Evolutionary conservation across 768 basidiomycete species (phyloP).

Genomic region (Suillus sp.): DNA sequence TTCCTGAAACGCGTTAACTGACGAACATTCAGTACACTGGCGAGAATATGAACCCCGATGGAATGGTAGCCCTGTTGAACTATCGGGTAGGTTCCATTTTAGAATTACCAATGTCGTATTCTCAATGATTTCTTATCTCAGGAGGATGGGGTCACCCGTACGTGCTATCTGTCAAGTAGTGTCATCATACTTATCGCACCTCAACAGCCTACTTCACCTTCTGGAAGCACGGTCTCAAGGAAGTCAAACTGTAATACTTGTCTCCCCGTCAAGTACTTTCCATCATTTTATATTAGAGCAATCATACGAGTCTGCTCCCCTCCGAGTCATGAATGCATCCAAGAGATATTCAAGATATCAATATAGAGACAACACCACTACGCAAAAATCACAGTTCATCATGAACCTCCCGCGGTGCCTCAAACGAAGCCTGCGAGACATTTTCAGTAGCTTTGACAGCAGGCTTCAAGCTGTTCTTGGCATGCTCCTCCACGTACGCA

Average conservation of each 20-base stretch:
- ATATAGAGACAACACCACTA: conserved; percentile 2
- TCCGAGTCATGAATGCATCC: background rate
- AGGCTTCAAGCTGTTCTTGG: conserved; percentile 69
- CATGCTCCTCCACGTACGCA: conserved; percentile 79
- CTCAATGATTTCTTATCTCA: conserved; percentile 30
- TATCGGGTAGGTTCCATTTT: conserved; percentile 65
- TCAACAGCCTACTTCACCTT: conserved; percentile 82
- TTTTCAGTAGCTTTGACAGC: conserved; percentile 26
- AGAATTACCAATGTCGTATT: background rate
- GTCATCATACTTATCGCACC: conserved; percentile 13
- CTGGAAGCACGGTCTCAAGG: conserved; percentile 95
- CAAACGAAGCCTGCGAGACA: conserved; percentile 28
- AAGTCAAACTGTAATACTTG: conserved; percentile 61
- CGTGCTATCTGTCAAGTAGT: conserved; percentile 31
- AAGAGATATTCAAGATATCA: background rate
- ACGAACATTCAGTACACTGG: conserved; percentile 58
- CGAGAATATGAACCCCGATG: conserved; percentile 80
- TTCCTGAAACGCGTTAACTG: background rate
- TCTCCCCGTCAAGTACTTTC: conserved; percentile 6
- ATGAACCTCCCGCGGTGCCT: conserved; percentile 27
- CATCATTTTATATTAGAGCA: conserved; percentile 9
- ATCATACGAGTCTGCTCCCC: background rate
- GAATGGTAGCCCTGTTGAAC: conserved; percentile 93
- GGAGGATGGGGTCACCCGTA: conserved; percentile 84
- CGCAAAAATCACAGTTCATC: conserved; percentile 27